phyloP scores from a whole-genome alignment of 768 basidiomycete genomes.

The Serendipita indica region DNA sequence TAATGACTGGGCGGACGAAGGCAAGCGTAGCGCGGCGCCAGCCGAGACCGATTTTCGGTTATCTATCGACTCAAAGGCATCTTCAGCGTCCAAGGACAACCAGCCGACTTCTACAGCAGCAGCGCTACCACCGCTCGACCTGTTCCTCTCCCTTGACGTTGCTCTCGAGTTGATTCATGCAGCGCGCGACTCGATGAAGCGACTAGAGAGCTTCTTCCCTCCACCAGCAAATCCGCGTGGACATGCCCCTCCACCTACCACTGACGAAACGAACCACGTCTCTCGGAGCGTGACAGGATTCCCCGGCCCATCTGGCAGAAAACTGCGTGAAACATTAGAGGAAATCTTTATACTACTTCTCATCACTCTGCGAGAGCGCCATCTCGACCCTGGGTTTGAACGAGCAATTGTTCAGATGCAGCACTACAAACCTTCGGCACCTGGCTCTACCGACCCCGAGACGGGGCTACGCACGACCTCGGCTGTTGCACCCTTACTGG shows the following conservation, averaged over 20 bases:
- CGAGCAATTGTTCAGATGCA: constrained; percentile 86
- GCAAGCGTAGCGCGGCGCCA: background rate
- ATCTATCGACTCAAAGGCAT: background rate
- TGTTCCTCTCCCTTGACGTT: constrained; percentile 80
- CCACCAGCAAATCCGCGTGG: background rate
- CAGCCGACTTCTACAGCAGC: too few relatives aligned
- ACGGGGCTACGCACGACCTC: constrained; percentile 38
- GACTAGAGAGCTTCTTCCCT: constrained; percentile 68
- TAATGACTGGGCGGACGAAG: constrained; percentile 10
- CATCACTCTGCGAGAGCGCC: constrained; percentile 58
- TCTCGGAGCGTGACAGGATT: constrained; percentile 34
- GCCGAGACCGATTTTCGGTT: background rate
- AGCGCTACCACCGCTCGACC: constrained; percentile 41
- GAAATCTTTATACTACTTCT: constrained; percentile 82
- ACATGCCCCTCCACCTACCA: background rate
- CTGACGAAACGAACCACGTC: background rate
- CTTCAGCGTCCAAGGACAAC: background rate
- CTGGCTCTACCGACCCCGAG: constrained; percentile 22
- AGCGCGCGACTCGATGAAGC: constrained; percentile 79
- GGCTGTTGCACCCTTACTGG: constrained; percentile 80
- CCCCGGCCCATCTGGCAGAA: constrained; percentile 72
- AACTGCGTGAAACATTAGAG: constrained; percentile 85
- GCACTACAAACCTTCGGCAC: constrained; percentile 78
- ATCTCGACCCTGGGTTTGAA: constrained; percentile 67
- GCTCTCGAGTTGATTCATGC: constrained; percentile 88